Base-by-base conservation (phyloP, 1,284 basidiomycete species). In the Vanrija sp. region DNA sequence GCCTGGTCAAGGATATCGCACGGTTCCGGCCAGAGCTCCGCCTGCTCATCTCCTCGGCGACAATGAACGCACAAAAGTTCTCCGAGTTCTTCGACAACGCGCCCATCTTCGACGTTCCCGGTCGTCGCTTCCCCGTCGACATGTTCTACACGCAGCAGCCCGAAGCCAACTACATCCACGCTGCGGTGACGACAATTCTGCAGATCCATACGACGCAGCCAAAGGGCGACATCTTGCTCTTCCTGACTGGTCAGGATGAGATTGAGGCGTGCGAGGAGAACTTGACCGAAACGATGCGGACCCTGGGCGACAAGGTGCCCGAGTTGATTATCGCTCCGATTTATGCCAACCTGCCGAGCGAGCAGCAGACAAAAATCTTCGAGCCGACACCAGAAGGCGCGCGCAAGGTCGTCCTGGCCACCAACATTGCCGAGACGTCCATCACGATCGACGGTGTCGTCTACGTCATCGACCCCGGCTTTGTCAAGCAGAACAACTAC, bases 291-390 rank as follows among this genome's bases (percentile, higher is more conserved):
- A 98, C 96, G 0, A 88, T 92, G 42, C 85, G 91, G 28, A 89
- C 95, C 0, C 80, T 98, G 0, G 95, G 95, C 19, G 96, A 97
- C 79, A 97, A 97, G 78, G 89, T 98, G 43, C 84, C 86, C 8
- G 96, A 98, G 70, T 82, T 98, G 51, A 87, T 98, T 55, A 84
- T 98, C 51, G 97, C 93, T 70, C 96, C 96, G 0, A 98, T 98
- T 64, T 98, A 99, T 71, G 94, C 96, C 60, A 98, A 97, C 72
- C 78, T 99, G 34, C 96, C 96, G 1, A 94, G 89, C 64, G 96
- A 99, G 61, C 93, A 98, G 93, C 96, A 99, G 75, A 89, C 93
- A 38, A 97, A 97, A 79, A 98, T 98, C 61, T 99, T 98, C 75
- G 96, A 99, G 75, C 94, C 95, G 1, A 98, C 96, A 7, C 95